phyloP scores from a whole-genome alignment of 768 basidiomycete genomes.

The Suillus fuscotomentosus region DNA sequence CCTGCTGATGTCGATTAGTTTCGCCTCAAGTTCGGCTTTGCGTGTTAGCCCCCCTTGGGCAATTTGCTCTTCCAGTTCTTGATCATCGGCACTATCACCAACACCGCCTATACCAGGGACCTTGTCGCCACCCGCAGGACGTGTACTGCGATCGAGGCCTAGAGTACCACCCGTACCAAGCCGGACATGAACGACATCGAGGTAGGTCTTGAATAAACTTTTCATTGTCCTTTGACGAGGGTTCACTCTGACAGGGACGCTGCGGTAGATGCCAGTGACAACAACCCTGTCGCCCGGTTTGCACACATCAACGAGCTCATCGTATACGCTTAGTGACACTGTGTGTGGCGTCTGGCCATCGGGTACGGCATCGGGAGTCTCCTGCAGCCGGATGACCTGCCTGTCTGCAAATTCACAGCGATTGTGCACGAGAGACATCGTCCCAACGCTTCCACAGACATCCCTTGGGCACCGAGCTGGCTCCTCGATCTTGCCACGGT shows the following conservation, averaged over 20 bases:
- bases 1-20: constrained; percentile 68
- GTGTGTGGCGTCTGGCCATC: constrained; percentile 99
- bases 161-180: constrained; percentile 62
- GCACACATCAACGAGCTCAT: constrained; percentile 93
- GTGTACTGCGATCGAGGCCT: constrained; percentile 77
- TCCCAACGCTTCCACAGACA: constrained; percentile 82
- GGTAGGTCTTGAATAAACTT: constrained; percentile 95
- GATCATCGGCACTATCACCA: constrained; percentile 67
- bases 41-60: constrained; percentile 37
- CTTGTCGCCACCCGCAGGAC: constrained; percentile 66
- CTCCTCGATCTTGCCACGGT: constrained; percentile 96
- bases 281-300: constrained; percentile 94
- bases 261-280: constrained; percentile 92
- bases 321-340: constrained; percentile 95
- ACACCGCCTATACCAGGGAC: constrained; percentile 67
- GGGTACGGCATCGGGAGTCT: constrained; percentile 96
- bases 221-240: constrained; percentile 89
- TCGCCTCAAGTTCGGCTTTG: constrained; percentile 75
- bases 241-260: constrained; percentile 93
- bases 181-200: constrained; percentile 92
- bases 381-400: constrained; percentile 93
- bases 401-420: constrained; percentile 95
- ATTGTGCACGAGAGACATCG: constrained; percentile 96
- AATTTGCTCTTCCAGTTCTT: constrained; percentile 50
- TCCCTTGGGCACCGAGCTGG: constrained; percentile 91